These are phyloP conservation scores for Ceratocystis cubensis DNA, from an alignment of 2,329 filamentous ascomycete species.

Conservation along the genomic window DNA sequence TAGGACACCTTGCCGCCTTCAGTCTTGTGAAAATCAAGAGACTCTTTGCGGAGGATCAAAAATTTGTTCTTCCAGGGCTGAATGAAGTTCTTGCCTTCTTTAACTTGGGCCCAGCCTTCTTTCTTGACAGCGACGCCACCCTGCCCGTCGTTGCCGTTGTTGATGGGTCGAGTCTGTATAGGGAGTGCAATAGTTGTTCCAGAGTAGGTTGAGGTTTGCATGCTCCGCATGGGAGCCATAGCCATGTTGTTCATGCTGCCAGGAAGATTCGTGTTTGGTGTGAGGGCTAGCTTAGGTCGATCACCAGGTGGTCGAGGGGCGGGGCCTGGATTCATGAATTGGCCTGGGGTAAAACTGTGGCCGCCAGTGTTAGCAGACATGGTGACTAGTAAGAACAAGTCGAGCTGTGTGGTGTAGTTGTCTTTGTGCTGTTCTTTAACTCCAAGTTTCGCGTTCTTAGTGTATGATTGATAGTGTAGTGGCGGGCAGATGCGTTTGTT, in stretches of 20 bases:
- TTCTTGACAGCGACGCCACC: slow-evolving; percentile 64
- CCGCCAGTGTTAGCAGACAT: slow-evolving; percentile 20
- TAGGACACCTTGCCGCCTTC: slow-evolving; percentile 80
- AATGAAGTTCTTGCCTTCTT: slow-evolving; percentile 81
- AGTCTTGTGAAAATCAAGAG: slow-evolving; percentile 87
- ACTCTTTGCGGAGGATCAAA: slow-evolving; percentile 81
- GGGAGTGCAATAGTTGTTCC: slow-evolving; percentile 62
- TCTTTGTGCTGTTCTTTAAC: not conserved
- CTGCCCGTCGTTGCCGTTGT: slow-evolving; percentile 48
- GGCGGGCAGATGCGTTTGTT: not conserved
- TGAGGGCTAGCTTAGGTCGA: slow-evolving; percentile 67
- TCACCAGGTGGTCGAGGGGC: slow-evolving; percentile 81
- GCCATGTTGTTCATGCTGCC: slow-evolving; percentile 65
- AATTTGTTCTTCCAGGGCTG: slow-evolving; percentile 82
- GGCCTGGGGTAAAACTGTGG: slow-evolving; percentile 34
- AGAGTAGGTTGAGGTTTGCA: slow-evolving; percentile 49
- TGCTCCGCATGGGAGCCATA: slow-evolving; percentile 57
- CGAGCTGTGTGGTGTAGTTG: not conserved
- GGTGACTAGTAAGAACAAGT: not conserved
- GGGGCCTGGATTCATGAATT: slow-evolving; percentile 95
- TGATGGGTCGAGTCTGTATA: slow-evolving; percentile 48
- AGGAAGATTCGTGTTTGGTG: slow-evolving; percentile 60
- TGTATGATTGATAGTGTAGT: not conserved
- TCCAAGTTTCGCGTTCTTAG: slow-evolving; percentile 5
- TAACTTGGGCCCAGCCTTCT: slow-evolving; percentile 72